A percentile compares a stretch with the other conserved stretches of the same genome.
phyloP scores from a whole-genome alignment of 208 protist species.

The Acanthamoeba triangularis region DNA sequence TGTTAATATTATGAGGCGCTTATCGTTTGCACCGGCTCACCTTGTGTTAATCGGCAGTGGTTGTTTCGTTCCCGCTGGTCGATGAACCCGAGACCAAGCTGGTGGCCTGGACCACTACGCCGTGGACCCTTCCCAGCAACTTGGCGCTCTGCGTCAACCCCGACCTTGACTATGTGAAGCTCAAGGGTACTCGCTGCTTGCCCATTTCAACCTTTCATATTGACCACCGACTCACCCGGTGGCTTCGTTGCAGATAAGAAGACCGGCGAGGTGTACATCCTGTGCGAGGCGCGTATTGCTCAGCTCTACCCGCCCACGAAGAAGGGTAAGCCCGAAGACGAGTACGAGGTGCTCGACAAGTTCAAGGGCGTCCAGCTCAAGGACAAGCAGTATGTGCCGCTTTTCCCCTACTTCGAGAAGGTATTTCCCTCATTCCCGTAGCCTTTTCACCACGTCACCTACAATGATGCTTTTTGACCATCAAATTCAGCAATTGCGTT shows the following conservation, averaged over 20 bases:
- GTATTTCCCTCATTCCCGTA: slow-evolving; percentile 60
- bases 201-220: neutral
- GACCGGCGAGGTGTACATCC: slow-evolving; percentile 86
- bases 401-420: slow-evolving; percentile 98
- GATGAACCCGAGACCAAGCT: slow-evolving; percentile 93
- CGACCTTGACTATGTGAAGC: slow-evolving; percentile 98
- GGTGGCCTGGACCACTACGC: slow-evolving; percentile 99
- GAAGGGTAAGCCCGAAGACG: slow-evolving; percentile 66
- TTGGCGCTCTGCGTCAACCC: slow-evolving; percentile 99
- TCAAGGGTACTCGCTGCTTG: slow-evolving; percentile 92
- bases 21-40: neutral
- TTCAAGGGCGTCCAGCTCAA: slow-evolving; percentile 95
- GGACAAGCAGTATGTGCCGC: slow-evolving; percentile 96
- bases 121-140: slow-evolving; percentile 99
- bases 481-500: slow-evolving; percentile 54
- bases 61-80: slow-evolving; percentile 94
- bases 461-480: slow-evolving; percentile 23
- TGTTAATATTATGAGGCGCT: neutral
- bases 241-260: slow-evolving; percentile 78
- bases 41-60: slow-evolving; percentile 25
- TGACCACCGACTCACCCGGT: neutral
- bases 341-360: slow-evolving; percentile 89
- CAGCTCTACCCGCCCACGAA: slow-evolving; percentile 88
- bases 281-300: slow-evolving; percentile 84
- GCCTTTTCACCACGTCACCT: neutral